Evolutionary conservation across 768 basidiomycete genomes (phyloP).

Genomic region (Tulasnella sp.): DNA sequence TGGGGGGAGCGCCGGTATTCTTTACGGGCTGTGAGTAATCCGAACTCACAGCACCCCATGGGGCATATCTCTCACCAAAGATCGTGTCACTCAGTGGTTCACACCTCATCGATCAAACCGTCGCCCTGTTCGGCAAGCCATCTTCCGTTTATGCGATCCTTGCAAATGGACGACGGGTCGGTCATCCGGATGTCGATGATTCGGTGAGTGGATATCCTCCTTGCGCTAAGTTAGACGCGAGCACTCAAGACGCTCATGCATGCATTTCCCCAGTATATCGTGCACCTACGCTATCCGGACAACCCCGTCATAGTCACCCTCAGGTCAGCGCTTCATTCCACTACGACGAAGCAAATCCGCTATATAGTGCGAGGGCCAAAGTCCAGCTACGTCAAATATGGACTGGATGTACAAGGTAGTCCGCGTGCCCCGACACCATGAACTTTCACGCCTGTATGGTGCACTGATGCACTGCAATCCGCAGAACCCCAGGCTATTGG

Average conservation of each 20-base stretch:
- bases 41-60: background rate
- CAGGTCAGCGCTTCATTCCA: constrained; percentile 5
- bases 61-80: too few relatives aligned
- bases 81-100: background rate
- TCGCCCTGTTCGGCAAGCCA: constrained; percentile 12
- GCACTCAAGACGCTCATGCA: too few relatives aligned
- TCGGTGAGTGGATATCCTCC: background rate
- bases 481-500: too few relatives aligned
- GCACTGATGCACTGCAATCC: too few relatives aligned
- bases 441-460: too few relatives aligned
- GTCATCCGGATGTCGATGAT: constrained; percentile 13
- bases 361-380: constrained; percentile 6
- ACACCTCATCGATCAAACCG: constrained; percentile 12
- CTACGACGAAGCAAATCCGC: constrained; percentile 3
- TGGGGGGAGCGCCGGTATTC: background rate
- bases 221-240: background rate
- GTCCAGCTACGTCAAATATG: constrained; percentile 13
- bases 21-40: constrained; percentile 8
- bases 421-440: too few relatives aligned
- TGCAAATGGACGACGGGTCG: background rate
- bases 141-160: constrained; percentile 4
- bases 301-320: constrained; percentile 13
- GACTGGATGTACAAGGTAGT: constrained; percentile 16
- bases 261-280: background rate
- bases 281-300: constrained; percentile 9